phyloP scores from a whole-genome alignment of 768 basidiomycete species.

The Trametes elegans region DNA sequence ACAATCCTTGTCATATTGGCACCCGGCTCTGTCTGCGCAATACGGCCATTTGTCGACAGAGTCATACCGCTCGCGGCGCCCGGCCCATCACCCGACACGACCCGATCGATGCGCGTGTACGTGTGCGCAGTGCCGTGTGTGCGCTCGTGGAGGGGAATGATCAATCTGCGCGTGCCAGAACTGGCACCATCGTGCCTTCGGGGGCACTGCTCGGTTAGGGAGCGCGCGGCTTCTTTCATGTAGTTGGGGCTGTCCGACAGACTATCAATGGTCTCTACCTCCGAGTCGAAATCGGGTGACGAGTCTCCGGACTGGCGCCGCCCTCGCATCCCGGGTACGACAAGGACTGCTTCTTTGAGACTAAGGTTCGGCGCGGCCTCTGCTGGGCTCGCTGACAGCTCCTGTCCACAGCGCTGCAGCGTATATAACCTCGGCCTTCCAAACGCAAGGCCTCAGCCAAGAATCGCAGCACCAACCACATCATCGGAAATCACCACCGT shows the following conservation, averaged over 20 bases:
- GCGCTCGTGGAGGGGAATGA: neutral
- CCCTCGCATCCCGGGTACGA: neutral
- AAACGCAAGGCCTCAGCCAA: too few relatives aligned
- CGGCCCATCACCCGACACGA: neutral
- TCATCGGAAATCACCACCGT: too few relatives aligned
- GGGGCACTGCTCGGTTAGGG: slow-evolving; percentile 18
- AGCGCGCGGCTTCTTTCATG: slow-evolving; percentile 10
- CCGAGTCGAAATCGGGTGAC: slow-evolving; percentile 15
- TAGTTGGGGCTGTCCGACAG: slow-evolving; percentile 17
- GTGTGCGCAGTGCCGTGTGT: too few relatives aligned
- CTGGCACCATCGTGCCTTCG: slow-evolving; percentile 11
- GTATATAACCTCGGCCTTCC: slow-evolving; percentile 2
- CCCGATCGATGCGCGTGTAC: neutral
- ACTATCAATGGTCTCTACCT: slow-evolving; percentile 10
- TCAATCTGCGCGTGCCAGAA: neutral
- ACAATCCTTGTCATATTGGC: neutral
- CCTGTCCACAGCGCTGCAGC: slow-evolving; percentile 8
- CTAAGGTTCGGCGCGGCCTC: slow-evolving; percentile 9
- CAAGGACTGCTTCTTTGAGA: slow-evolving; percentile 12
- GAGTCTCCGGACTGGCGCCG: slow-evolving; percentile 17
- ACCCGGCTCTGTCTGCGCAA: neutral
- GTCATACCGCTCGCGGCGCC: neutral
- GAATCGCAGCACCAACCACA: too few relatives aligned
- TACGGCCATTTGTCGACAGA: neutral
- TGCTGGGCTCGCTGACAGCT: slow-evolving; percentile 14